These are phyloP conservation scores for Oryza meyeriana DNA, from an alignment of 176 grass and related monocot genomes.

Conservation along the genomic window DNA sequence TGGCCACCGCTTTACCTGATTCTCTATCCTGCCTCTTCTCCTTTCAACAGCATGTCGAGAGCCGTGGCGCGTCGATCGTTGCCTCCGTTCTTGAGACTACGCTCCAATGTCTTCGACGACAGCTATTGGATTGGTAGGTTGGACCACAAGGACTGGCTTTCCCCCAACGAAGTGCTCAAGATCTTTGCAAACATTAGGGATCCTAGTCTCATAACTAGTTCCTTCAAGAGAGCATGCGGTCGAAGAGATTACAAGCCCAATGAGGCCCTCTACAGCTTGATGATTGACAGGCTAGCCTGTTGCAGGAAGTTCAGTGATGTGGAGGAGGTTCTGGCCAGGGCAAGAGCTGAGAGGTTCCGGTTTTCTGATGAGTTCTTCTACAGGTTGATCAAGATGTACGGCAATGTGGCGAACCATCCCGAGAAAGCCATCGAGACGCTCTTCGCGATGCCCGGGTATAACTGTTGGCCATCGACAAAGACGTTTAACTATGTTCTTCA, in stretches of 20 bases:
- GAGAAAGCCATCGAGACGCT: constrained; percentile 70
- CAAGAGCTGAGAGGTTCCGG: constrained; percentile 47
- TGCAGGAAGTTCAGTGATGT: constrained; percentile 67
- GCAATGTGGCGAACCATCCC: constrained; percentile 69
- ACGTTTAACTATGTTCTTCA: constrained; percentile 87
- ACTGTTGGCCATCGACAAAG: constrained; percentile 68
- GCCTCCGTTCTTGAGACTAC: constrained; percentile 32
- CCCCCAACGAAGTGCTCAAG: constrained; percentile 82
- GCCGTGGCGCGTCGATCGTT: constrained; percentile 1
- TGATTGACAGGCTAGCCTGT: constrained; percentile 65
- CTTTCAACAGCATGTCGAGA: constrained; percentile 34
- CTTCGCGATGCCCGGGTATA: constrained; percentile 55
- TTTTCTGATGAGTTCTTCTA: constrained; percentile 82
- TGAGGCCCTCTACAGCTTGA: constrained; percentile 69
- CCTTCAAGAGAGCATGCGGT: constrained; percentile 47
- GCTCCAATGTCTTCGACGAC: constrained; percentile 34
- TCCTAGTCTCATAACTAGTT: constrained; percentile 40
- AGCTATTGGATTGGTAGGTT: constrained; percentile 61
- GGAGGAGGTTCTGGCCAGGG: constrained; percentile 54
- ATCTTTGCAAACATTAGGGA: constrained; percentile 60
- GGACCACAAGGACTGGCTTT: constrained; percentile 87
- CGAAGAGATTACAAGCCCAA: constrained; percentile 72
- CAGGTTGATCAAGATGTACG: constrained; percentile 87
- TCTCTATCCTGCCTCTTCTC: background rate
- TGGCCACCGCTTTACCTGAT: too few relatives aligned